Conservation (phyloP, 2,329 filamentous ascomycete species). For the Trichophyton benhamiae region DNA sequence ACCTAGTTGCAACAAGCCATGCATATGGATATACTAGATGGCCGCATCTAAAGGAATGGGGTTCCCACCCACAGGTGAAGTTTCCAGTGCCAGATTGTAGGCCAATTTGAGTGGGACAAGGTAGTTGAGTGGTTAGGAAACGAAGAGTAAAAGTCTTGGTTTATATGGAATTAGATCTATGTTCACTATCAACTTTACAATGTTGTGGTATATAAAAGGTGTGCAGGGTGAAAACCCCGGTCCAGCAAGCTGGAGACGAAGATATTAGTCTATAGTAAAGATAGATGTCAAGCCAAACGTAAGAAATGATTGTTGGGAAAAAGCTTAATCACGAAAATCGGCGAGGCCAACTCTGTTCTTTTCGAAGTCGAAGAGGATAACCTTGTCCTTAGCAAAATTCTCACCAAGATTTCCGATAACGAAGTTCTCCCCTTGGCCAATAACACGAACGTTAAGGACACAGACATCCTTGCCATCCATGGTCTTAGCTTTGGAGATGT, state of each 20-base stretch:
- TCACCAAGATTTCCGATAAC: conserved; percentile 16
- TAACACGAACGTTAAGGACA: conserved; percentile 14
- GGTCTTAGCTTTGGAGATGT: conserved; percentile 11
- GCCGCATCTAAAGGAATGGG: neutral
- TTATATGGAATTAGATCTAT: neutral
- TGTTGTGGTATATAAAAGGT: neutral
- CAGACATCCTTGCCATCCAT: conserved; percentile 11
- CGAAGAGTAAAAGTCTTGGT: neutral
- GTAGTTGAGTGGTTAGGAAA: neutral
- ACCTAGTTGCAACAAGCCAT: neutral
- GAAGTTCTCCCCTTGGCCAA: conserved; percentile 13
- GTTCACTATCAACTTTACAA: neutral
- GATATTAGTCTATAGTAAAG: neutral
- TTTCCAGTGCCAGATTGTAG: neutral
- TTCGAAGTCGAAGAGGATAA: conserved; percentile 15
- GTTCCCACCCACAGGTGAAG: neutral
- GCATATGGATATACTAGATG: too few relatives aligned
- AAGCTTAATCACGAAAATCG: conserved; percentile 11
- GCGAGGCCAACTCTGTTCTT: conserved; percentile 14
- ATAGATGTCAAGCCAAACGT: neutral
- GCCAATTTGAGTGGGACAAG: neutral
- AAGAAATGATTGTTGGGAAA: neutral
- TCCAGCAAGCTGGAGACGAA: neutral
- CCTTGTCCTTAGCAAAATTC: conserved; percentile 16
- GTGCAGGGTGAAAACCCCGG: neutral